Evolutionary conservation across 768 basidiomycete genomes (phyloP), one percentile per base, ranked within the genome.

Genomic region (Fistulinella prunicolor): DNA sequence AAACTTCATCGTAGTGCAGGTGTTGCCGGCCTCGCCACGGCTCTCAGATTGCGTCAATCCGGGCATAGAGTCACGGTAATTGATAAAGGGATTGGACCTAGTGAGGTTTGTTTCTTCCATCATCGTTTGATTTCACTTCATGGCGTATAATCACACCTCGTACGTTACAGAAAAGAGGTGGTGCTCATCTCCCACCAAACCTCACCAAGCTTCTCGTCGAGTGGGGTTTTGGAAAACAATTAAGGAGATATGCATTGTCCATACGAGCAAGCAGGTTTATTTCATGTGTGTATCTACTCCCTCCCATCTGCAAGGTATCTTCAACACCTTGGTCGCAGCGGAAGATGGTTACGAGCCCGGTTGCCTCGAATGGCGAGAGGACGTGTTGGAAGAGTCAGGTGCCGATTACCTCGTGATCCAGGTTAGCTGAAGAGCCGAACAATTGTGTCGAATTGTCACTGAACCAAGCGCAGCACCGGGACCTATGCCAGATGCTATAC

Each of bases 51-150:
- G 35, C 69, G 72, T 35, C 75, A 73, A 49, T 75, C 78, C 12
- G 84, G 85, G 5, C 85, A 86, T 64, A 66, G 70, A 23, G 82
- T 85, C 28, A 69, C 73, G 1, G 72, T 86, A 2, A 50, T 85
- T 21, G 84, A 86, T 51, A 70, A 74, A 51, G 70, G 68, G 12
- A 64, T 70, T 50, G 77, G 76, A 19, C 73, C 71, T 19, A 59
- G 65, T 21, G 69, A 71, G 54, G 75, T 76, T 16, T n/a, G 66
- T 46, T 40, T 29, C 4, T 28, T 10, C 13, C 17, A 14, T 32
- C 47, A 1, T 14, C 28, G 8, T 26, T 20, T 29, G 32, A 20
- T 47, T 13, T 6, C 26, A 7, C 14, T 40, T 10, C 28, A 3
- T n/a, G n/a, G 16, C 34, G 50, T 20, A 46, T 42, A 6, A 37